Evolutionary conservation across 2,329 filamentous ascomycete species (phyloP).

Genomic region (Alternaria incomplexa): DNA sequence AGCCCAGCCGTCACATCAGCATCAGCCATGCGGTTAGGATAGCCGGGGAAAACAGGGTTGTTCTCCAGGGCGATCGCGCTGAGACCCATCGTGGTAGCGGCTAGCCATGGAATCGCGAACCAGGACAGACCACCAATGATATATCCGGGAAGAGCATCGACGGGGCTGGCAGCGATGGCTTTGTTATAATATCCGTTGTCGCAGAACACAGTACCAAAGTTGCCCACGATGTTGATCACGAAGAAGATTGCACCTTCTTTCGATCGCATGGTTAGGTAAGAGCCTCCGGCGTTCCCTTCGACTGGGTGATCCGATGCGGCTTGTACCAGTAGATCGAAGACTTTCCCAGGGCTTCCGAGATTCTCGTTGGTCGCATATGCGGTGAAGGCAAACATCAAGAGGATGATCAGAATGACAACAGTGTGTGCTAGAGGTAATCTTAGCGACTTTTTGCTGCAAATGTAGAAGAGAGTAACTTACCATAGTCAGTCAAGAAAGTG

Average conservation of each 20-base stretch:
- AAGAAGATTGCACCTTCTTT: conserved; percentile 87
- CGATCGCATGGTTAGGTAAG: conserved; percentile 85
- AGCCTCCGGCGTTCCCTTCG: conserved; percentile 77
- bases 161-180: conserved; percentile 84
- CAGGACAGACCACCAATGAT: conserved; percentile 84
- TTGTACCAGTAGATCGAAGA: conserved; percentile 78
- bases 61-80: conserved; percentile 80
- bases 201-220: conserved; percentile 83
- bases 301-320: conserved; percentile 75
- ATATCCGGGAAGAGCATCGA: conserved; percentile 86
- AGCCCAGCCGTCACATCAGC: conserved; percentile 82
- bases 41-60: conserved; percentile 74
- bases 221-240: conserved; percentile 86
- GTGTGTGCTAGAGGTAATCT: conserved; percentile 66
- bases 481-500: conserved; percentile 74
- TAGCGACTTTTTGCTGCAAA: neutral
- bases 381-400: conserved; percentile 83
- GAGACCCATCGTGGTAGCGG: conserved; percentile 86
- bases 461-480: neutral
- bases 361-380: conserved; percentile 76
- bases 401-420: conserved; percentile 81
- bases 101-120: conserved; percentile 93
- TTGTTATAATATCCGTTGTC: conserved; percentile 93
- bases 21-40: conserved; percentile 71
- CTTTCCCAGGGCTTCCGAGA: conserved; percentile 75